Evolutionary conservation across 2,329 filamentous ascomycete species (phyloP), one percentile per base, ranked within the genome.

Genomic region (Blumeriella jaapii): DNA sequence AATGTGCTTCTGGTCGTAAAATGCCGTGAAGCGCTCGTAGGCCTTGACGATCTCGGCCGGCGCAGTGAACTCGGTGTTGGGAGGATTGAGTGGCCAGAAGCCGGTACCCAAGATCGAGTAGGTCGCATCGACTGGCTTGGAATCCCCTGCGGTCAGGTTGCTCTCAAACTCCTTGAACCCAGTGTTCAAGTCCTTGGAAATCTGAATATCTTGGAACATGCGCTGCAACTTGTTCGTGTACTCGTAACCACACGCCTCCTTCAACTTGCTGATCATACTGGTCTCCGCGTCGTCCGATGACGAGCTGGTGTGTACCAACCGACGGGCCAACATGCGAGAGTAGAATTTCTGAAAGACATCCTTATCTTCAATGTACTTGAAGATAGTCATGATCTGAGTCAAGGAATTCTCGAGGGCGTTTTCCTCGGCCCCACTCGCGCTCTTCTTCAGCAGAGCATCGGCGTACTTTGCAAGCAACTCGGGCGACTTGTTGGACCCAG

Each of bases 301-400:
- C 0, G 91, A 96, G 57, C 82, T 95, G 58, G 82, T 86, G 59
- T 95, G 85, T 12, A 98, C 91, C 36, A 98, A 65, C 52, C 91
- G 85, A 58, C 93, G 85, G 31, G 91, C 91, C 50, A 98, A 66
- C 79, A 94, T 94, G 44, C 87, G 82, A 2, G 89, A 93, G 63
- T 98, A 98, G 62, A 95, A 98, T 60, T 96, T 98, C 60, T 96
- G 91, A 71, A 98, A 98, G 4, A 98, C 93, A 55, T 98, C 91
- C 68, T 98, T 98, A 62, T 98, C 93, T 58, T 98, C 91, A 45
- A 98, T 96, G 61, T 98, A 98, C 65, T 96, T 96, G 74, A 98
- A 98, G 36, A 98, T 85, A 1, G 89, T 95, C 91, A 98, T 98
- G 52, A 98, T 91, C 58, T 95, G 84, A 13, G 75, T 77, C 18